A percentile compares a stretch with the other conserved stretches of the same genome.
phyloP scores from a whole-genome alignment of 2,329 filamentous ascomycete genomes.

The Cladophialophora carrionii region DNA sequence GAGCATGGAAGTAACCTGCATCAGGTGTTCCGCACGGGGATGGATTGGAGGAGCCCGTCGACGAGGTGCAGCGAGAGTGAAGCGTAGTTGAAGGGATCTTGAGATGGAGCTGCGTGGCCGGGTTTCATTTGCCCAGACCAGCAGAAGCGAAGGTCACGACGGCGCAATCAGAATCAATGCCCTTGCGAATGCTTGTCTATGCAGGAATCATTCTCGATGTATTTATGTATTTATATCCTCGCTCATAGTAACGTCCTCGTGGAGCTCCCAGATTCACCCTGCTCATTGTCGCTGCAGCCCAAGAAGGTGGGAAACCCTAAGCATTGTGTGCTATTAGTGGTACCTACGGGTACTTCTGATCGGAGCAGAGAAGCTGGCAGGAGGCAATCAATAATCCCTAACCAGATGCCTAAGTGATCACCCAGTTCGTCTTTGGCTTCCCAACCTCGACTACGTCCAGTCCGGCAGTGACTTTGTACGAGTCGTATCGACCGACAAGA shows the following conservation, averaged over 20 bases:
- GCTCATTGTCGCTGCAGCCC: neutral
- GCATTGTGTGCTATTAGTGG: neutral
- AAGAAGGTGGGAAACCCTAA: neutral
- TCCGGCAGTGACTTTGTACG: slow-evolving; percentile 3
- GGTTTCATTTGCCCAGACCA: slow-evolving; percentile 14
- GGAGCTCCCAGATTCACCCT: neutral
- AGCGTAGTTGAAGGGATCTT: neutral
- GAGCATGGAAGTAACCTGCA: slow-evolving; percentile 13
- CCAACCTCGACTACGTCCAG: slow-evolving; percentile 2
- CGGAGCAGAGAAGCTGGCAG: neutral
- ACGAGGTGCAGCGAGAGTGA: slow-evolving; percentile 3
- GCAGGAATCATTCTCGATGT: neutral
- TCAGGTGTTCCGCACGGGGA: neutral
- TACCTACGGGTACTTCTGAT: neutral
- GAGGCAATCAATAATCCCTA: neutral
- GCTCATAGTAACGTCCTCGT: neutral
- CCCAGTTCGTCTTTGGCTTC: slow-evolving; percentile 1
- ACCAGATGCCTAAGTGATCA: neutral
- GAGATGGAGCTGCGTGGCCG: slow-evolving; percentile 10
- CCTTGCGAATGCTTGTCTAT: neutral
- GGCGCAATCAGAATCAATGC: neutral
- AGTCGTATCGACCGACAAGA: neutral
- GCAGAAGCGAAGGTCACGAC: neutral
- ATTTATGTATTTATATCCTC: neutral
- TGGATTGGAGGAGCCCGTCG: slow-evolving; percentile 14